Evolutionary conservation across 257 asterid genomes (phyloP).

Genomic region (Solanum ossicruentum): DNA sequence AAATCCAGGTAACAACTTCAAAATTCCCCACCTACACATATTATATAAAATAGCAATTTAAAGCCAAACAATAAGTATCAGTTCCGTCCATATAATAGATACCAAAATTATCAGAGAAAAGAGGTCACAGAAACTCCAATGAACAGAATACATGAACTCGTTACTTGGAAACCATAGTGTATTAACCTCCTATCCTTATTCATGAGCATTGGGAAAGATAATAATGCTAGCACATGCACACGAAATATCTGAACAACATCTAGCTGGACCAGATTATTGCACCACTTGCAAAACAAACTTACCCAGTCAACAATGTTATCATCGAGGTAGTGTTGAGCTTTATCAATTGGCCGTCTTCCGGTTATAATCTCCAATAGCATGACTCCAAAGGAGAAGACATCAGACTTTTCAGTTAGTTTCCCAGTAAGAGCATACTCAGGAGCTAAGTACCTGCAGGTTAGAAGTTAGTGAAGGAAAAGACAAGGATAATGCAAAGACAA

Average conservation of each 20-base stretch:
- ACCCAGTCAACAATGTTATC: conserved; percentile 94
- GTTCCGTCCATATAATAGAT: not conserved
- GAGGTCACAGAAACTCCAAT: not conserved
- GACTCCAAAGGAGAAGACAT: conserved; percentile 86
- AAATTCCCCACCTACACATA: not conserved
- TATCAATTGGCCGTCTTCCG: conserved; percentile 82
- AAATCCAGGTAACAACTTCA: not conserved
- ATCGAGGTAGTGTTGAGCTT: conserved; percentile 67
- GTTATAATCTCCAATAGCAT: conserved; percentile 84
- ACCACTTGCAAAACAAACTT: conserved; percentile 3
- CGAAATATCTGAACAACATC: not conserved
- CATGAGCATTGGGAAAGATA: not conserved
- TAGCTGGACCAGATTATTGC: not conserved
- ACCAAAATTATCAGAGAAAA: not conserved
- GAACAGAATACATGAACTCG: not conserved
- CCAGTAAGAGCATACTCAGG: conserved; percentile 96
- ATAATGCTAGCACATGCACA: not conserved
- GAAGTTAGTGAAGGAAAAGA: not conserved
- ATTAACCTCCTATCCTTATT: not conserved
- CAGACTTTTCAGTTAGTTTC: conserved; percentile 74
- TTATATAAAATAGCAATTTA: not conserved
- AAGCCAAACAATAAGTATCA: not conserved
- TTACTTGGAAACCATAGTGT: not conserved
- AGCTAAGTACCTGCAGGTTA: conserved; percentile 62
- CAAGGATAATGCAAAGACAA: not conserved